A percentile compares a stretch with the other conserved stretches of the same genome.
Evolutionary conservation across 805 yeast genomes (phyloP).

Genomic region (Teunomyces aglyptinius): DNA sequence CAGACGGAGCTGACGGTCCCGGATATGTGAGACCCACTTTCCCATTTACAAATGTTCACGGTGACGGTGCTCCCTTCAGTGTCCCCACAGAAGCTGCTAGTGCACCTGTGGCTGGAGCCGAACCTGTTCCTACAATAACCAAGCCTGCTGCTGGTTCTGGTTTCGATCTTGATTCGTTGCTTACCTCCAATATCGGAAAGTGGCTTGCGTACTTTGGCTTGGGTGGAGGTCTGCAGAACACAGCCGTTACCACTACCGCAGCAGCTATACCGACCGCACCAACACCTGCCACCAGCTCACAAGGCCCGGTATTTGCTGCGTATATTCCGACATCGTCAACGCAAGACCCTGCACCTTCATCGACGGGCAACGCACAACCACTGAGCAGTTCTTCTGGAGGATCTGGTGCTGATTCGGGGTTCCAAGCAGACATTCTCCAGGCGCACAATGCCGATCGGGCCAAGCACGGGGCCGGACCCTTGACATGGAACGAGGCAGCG

Average conservation of each 20-base stretch:
- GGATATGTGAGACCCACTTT: background rate
- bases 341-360: conserved; percentile 4
- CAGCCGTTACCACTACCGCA: conserved; percentile 1
- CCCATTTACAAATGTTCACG: background rate
- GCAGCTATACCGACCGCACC: background rate
- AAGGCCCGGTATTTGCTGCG: conserved; percentile 5
- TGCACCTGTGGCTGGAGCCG: conserved; percentile 10
- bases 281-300: background rate
- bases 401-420: conserved; percentile 22
- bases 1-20: conserved; percentile 1
- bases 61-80: background rate
- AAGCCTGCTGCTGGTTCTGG: conserved; percentile 7
- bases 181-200: conserved; percentile 7
- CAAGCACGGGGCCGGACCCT: conserved; percentile 25
- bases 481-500: conserved; percentile 32
- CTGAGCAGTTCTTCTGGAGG: background rate
- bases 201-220: conserved; percentile 12
- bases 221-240: background rate
- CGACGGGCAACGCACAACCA: background rate
- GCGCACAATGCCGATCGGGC: conserved; percentile 35
- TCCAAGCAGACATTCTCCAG: conserved; percentile 29
- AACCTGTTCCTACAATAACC: conserved; percentile 6
- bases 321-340: background rate
- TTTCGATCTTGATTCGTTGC: conserved; percentile 8
- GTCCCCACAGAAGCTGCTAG: conserved; percentile 11